These are phyloP conservation scores for Plasmodium relictum DNA, from an alignment of 169 alveolate genomes.

Conservation along the genomic window DNA sequence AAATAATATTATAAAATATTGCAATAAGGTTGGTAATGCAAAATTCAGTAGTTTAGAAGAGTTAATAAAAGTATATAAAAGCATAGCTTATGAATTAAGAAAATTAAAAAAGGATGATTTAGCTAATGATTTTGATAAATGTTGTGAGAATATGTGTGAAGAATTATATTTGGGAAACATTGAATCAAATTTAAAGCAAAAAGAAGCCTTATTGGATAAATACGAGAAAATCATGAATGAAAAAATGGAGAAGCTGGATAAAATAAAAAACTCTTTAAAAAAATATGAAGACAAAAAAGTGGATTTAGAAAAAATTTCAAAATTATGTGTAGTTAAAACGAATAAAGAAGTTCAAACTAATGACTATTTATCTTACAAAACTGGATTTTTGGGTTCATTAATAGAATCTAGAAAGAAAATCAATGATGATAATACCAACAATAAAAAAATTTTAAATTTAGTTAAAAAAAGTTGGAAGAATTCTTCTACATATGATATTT, in stretches of 20 bases:
- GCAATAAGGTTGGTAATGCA: slow-evolving; percentile 51
- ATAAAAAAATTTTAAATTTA: slow-evolving; percentile 50
- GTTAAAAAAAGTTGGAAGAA: slow-evolving; percentile 83
- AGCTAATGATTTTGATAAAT: slow-evolving; percentile 73
- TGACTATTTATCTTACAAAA: slow-evolving; percentile 60
- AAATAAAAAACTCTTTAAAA: slow-evolving; percentile 30
- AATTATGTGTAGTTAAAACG: slow-evolving; percentile 32
- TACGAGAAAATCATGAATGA: slow-evolving; percentile 58
- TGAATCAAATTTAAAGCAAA: slow-evolving; percentile 40
- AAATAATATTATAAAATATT: slow-evolving; percentile 48
- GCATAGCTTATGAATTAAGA: slow-evolving; percentile 45
- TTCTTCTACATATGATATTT: slow-evolving; percentile 83
- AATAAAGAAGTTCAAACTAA: slow-evolving; percentile 49
- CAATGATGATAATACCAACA: background rate
- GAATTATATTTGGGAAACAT: slow-evolving; percentile 69
- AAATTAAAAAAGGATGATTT: slow-evolving; percentile 45
- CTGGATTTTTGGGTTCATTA: slow-evolving; percentile 16
- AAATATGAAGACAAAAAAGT: slow-evolving; percentile 41
- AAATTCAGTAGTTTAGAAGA: slow-evolving; percentile 59
- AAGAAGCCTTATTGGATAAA: slow-evolving; percentile 45
- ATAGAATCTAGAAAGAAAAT: slow-evolving; percentile 29
- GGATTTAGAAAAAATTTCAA: slow-evolving; percentile 25
- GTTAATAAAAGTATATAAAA: slow-evolving; percentile 70
- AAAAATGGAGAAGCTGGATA: slow-evolving; percentile 36
- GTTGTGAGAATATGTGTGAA: slow-evolving; percentile 77